phyloP scores from a whole-genome alignment of 768 basidiomycete genomes.

The Chlorophyllum brunneum region DNA sequence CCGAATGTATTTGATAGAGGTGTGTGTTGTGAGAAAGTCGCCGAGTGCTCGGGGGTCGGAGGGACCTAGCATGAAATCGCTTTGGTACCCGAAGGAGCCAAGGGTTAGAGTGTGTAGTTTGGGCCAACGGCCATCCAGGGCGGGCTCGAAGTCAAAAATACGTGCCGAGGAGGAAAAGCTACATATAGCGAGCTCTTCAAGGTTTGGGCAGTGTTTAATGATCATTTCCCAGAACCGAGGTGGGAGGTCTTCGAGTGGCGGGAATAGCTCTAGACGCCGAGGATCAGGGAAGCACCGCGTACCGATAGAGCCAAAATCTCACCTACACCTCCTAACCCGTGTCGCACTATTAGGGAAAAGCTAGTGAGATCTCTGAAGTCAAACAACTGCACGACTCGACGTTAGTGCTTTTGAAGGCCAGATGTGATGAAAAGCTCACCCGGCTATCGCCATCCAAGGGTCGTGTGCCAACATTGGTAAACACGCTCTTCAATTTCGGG shows the following conservation, averaged over 20 bases:
- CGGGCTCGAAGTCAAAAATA: conserved; percentile 38
- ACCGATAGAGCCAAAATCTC: conserved; percentile 2
- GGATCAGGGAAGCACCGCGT: background rate
- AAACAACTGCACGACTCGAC: conserved; percentile 30
- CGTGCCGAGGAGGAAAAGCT: conserved; percentile 45
- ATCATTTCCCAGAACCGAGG: conserved; percentile 46
- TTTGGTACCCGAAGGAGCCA: conserved; percentile 46
- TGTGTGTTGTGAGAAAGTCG: conserved; percentile 35
- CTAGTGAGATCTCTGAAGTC: conserved; percentile 37
- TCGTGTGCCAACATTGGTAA: conserved; percentile 37
- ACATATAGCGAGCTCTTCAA: conserved; percentile 47
- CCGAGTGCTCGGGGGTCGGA: conserved; percentile 25
- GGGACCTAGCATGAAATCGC: conserved; percentile 37
- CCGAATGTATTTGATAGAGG: conserved; percentile 36
- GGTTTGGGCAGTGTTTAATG: conserved; percentile 37
- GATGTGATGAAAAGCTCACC: conserved; percentile 9
- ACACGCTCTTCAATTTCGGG: conserved; percentile 38
- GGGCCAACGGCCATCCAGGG: conserved; percentile 37
- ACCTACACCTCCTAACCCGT: conserved; percentile 39
- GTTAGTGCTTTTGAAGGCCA: background rate
- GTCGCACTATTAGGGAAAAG: conserved; percentile 45
- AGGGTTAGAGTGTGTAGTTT: conserved; percentile 40
- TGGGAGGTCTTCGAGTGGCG: conserved; percentile 35
- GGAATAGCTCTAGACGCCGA: conserved; percentile 32
- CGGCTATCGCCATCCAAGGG: conserved; percentile 30